phyloP scores from a whole-genome alignment of 192 early-diverging fungal species.

The Radiomyces spectabilis region DNA sequence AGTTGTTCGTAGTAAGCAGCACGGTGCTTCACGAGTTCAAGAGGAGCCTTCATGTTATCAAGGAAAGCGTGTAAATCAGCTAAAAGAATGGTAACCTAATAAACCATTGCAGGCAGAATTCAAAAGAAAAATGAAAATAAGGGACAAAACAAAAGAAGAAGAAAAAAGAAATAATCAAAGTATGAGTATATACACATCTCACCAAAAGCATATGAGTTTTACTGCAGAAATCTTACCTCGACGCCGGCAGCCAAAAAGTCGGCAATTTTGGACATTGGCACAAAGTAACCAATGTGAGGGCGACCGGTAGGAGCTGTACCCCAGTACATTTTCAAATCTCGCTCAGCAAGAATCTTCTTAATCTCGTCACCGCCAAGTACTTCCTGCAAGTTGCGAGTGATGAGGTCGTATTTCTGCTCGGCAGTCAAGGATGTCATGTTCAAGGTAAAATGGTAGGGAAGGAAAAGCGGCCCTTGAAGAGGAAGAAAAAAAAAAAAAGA shows the following conservation, averaged over 20 bases:
- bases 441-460: neutral
- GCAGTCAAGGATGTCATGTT: conserved; percentile 33
- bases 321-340: conserved; percentile 94
- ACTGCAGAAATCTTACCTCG: conserved; percentile 45
- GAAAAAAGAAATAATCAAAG: neutral
- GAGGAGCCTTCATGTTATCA: conserved; percentile 96
- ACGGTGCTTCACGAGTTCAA: conserved; percentile 81
- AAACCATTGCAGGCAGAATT: conserved; percentile 1
- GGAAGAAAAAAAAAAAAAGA: conserved; percentile 5
- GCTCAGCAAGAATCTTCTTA: conserved; percentile 73
- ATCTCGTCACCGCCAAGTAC: conserved; percentile 85
- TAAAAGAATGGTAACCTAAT: conserved; percentile 78
- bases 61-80: conserved; percentile 97
- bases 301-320: conserved; percentile 95
- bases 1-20: conserved; percentile 90
- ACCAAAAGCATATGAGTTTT: conserved; percentile 3
- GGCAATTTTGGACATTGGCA: conserved; percentile 95
- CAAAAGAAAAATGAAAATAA: neutral
- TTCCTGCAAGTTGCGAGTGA: conserved; percentile 92
- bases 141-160: neutral
- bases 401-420: conserved; percentile 73
- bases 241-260: conserved; percentile 90
- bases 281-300: conserved; percentile 97
- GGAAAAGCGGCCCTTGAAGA: neutral
- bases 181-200: conserved; percentile 1